phyloP scores from a whole-genome alignment of 2,329 filamentous ascomycete genomes.

The Paraphoma chrysanthemicola region DNA sequence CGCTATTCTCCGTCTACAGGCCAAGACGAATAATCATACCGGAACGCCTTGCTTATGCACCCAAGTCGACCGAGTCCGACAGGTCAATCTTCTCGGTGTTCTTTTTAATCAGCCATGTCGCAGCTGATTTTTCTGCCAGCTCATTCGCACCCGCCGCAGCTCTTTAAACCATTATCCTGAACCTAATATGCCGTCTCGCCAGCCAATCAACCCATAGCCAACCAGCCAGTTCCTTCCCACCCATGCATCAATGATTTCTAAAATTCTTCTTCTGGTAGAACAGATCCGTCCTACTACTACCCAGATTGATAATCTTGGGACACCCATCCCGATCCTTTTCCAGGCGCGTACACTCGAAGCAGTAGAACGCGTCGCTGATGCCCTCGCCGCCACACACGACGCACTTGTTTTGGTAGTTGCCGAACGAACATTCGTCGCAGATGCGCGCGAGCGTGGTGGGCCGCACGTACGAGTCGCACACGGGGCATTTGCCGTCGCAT shows the following conservation, averaged over 20 bases:
- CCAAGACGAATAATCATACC: background rate
- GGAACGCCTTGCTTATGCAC: background rate
- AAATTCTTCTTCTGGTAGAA: slow-evolving; percentile 78
- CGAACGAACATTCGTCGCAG: slow-evolving; percentile 99
- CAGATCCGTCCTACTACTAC: slow-evolving; percentile 93
- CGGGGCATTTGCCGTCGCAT: slow-evolving; percentile 98
- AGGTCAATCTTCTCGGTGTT: too few species aligned
- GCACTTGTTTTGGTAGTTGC: slow-evolving; percentile 99
- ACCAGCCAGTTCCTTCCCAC: background rate
- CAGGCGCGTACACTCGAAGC: slow-evolving; percentile 95
- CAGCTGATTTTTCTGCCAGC: too few species aligned
- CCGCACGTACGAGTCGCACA: slow-evolving; percentile 98
- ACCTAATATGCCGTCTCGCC: background rate
- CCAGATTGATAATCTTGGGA: slow-evolving; percentile 98
- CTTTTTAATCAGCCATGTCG: too few species aligned
- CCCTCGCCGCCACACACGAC: slow-evolving; percentile 98
- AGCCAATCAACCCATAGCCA: background rate
- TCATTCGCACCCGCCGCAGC: too few species aligned
- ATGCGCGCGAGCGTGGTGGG: slow-evolving; percentile 97
- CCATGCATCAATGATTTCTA: slow-evolving; percentile 61
- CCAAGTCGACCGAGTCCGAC: background rate
- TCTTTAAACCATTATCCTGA: background rate
- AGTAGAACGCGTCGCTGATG: slow-evolving; percentile 98
- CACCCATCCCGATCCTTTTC: slow-evolving; percentile 98
- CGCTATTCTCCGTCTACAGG: background rate